Evolutionary conservation across 2,329 filamentous ascomycete species (phyloP).

Genomic region (Colletotrichum tabaci): DNA sequence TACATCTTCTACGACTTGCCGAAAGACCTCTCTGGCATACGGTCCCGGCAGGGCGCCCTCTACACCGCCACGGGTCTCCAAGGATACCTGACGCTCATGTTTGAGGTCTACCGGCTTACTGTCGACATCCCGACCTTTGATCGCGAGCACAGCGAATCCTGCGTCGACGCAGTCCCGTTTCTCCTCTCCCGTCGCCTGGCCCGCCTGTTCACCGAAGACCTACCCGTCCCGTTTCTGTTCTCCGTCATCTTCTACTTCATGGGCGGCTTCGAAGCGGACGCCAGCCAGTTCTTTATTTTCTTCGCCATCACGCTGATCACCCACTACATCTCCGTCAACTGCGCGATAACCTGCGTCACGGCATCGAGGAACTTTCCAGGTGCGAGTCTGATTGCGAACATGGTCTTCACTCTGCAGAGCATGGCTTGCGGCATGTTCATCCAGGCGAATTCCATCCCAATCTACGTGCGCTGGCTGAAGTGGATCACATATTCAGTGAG

Average conservation of each 20-base stretch:
- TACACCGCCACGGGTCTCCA: slow-evolving; percentile 82
- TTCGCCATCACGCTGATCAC: slow-evolving; percentile 77
- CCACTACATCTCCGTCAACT: slow-evolving; percentile 82
- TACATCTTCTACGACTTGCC: slow-evolving; percentile 80
- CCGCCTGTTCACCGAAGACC: slow-evolving; percentile 78
- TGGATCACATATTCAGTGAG: slow-evolving; percentile 73
- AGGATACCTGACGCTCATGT: slow-evolving; percentile 82
- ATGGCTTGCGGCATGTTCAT: slow-evolving; percentile 85
- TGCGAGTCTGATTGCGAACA: slow-evolving; percentile 80
- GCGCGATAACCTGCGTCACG: slow-evolving; percentile 78
- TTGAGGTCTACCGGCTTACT: slow-evolving; percentile 82
- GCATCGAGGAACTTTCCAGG: slow-evolving; percentile 77
- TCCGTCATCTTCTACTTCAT: slow-evolving; percentile 84
- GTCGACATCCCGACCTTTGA: slow-evolving; percentile 84
- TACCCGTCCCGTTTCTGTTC: slow-evolving; percentile 80
- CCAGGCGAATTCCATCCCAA: slow-evolving; percentile 79
- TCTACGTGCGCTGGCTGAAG: slow-evolving; percentile 86
- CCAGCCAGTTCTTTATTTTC: slow-evolving; percentile 79
- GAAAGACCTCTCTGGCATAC: slow-evolving; percentile 78
- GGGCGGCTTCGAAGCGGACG: slow-evolving; percentile 78
- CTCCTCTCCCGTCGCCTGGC: slow-evolving; percentile 79
- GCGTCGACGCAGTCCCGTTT: slow-evolving; percentile 78
- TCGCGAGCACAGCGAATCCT: slow-evolving; percentile 80
- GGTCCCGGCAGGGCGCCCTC: slow-evolving; percentile 80
- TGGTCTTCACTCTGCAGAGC: slow-evolving; percentile 80